Evolutionary conservation across 2,329 filamentous ascomycete genomes (phyloP).

Genomic region (Fusarium nygamai): DNA sequence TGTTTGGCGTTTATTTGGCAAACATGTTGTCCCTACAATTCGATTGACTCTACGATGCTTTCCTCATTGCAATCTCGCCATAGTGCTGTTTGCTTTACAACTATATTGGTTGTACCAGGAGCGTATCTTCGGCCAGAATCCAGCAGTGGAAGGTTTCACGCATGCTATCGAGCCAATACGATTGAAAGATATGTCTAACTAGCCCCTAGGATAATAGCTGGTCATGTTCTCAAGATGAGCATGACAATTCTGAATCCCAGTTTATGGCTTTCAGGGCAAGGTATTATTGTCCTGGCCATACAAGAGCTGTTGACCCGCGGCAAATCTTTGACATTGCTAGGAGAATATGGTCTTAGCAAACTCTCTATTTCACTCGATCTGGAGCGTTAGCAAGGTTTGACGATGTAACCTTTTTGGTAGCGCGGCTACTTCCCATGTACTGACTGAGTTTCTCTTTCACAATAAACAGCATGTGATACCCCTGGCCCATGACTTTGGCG

Average conservation of each 20-base stretch:
- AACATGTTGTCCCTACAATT: not conserved
- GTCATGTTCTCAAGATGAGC: not conserved
- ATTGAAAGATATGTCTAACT: no score
- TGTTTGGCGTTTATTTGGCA: no score
- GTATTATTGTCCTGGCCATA: no score
- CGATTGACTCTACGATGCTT: not conserved
- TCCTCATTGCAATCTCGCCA: not conserved
- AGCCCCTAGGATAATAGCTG: not conserved
- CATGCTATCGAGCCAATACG: accelerated
- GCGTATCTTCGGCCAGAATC: not conserved
- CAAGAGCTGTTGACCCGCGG: no score
- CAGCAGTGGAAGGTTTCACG: not conserved
- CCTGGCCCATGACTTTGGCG: not conserved
- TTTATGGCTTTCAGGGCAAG: not conserved
- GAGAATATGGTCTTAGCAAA: accelerated
- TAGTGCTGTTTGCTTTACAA: no score
- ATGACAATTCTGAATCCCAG: not conserved
- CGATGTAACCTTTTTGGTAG: not conserved
- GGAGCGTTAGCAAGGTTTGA: no score
- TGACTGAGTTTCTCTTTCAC: accelerated
- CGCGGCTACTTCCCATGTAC: not conserved
- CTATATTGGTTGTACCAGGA: no score
- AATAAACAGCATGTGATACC: not conserved
- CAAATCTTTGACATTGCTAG: no score
- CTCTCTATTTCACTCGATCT: no score